A percentile compares a stretch with the other conserved stretches of the same genome.
Evolutionary conservation across 106 monocot genomes (phyloP).

Genomic region (Allium cepa): DNA sequence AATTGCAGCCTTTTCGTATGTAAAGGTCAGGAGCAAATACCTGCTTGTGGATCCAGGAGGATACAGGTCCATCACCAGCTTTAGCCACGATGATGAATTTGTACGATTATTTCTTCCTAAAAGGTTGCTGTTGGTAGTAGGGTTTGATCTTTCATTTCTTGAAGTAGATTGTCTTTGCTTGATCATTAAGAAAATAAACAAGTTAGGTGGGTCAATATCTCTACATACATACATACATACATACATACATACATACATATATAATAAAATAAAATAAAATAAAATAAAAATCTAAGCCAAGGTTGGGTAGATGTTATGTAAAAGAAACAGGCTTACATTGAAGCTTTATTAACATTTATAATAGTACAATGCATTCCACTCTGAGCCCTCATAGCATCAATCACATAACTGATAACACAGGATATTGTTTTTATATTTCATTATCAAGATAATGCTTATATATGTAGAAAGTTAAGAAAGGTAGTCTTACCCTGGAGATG

Average conservation of each 20-base stretch:
- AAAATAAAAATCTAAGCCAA: not conserved
- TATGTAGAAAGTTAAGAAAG: no score
- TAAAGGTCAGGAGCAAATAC: conserved; percentile 18
- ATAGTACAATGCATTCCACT: conserved; percentile 29
- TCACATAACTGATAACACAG: conserved; percentile 43
- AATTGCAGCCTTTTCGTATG: no score
- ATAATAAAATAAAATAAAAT: no score
- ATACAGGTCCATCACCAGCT: conserved; percentile 70
- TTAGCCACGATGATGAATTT: conserved; percentile 52
- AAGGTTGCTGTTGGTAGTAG: conserved; percentile 25
- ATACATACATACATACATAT: no score
- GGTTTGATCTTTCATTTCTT: conserved; percentile 37
- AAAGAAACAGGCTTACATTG: conserved; percentile 42
- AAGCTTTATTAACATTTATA: conserved; percentile 23
- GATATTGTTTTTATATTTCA: no score
- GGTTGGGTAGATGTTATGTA: not conserved
- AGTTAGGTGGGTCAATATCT: conserved; percentile 7
- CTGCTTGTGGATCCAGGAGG: conserved; percentile 75
- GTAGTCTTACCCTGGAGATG: conserved; percentile 76
- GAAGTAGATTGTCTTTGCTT: conserved; percentile 90
- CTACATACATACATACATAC: not conserved
- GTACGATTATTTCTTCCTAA: conserved; percentile 28
- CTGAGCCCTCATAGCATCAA: conserved; percentile 57
- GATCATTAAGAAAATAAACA: conserved; percentile 45
- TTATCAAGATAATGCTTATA: no score